These are phyloP conservation scores for Aspergillus campestris DNA, from an alignment of 495 filamentous ascomycete genomes.

Conservation along the genomic window DNA sequence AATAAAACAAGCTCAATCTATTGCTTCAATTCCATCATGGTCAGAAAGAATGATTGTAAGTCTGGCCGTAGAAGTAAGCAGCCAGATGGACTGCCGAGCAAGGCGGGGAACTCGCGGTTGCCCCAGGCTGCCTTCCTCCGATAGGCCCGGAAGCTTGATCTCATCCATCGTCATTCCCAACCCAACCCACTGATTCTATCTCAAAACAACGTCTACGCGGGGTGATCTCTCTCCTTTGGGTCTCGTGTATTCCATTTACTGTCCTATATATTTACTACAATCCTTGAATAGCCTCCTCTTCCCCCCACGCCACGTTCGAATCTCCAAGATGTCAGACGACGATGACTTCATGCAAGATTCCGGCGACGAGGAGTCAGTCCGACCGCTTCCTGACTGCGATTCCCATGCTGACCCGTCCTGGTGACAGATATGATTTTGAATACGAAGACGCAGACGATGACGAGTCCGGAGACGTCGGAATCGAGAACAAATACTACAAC, in stretches of 20 bases:
- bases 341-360: slow-evolving; percentile 99
- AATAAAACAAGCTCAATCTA: no score
- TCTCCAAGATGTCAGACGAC: slow-evolving; percentile 74
- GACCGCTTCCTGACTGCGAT: slow-evolving; percentile 2
- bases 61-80: background rate
- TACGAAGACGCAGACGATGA: slow-evolving; percentile 91
- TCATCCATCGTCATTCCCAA: background rate
- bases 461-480: slow-evolving; percentile 78
- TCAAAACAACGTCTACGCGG: background rate
- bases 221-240: background rate
- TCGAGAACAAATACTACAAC: slow-evolving; percentile 99
- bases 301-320: background rate
- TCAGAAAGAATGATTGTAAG: no score
- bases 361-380: slow-evolving; percentile 65
- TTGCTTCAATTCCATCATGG: no score
- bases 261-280: background rate
- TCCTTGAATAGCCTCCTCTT: background rate
- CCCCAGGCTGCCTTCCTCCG: slow-evolving; percentile 7
- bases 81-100: background rate
- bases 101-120: slow-evolving; percentile 6
- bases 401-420: slow-evolving; percentile 5
- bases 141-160: slow-evolving; percentile 10
- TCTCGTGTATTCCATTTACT: no score
- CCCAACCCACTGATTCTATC: background rate
- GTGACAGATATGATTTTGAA: slow-evolving; percentile 84